A percentile compares a stretch with the other conserved stretches of the same genome.
phyloP scores from a whole-genome alignment of 306 rosid genomes.

The Herpetospermum pedunculosum region DNA sequence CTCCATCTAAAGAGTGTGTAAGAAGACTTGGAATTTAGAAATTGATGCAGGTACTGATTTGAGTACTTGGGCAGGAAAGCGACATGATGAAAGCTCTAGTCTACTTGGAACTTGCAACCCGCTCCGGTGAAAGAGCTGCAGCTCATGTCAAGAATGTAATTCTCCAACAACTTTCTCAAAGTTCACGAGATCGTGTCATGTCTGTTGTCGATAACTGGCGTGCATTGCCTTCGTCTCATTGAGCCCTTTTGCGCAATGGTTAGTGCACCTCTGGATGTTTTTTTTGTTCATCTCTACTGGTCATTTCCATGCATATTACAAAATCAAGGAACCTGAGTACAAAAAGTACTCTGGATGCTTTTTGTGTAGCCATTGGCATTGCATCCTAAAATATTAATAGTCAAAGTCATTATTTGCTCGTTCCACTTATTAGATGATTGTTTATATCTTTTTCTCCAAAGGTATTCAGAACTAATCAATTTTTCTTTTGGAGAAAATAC shows the following conservation, averaged over 20 bases:
- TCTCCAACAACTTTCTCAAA: conserved; percentile 44
- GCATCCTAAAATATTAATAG: neutral
- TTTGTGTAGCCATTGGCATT: neutral
- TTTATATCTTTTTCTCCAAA: neutral
- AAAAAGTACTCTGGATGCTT: neutral
- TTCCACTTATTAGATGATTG: neutral
- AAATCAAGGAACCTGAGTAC: neutral
- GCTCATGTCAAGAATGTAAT: conserved; percentile 50
- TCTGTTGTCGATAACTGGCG: conserved; percentile 55
- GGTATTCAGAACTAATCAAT: neutral
- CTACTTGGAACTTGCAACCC: conserved; percentile 79
- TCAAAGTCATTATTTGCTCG: neutral
- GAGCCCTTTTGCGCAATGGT: conserved; percentile 10
- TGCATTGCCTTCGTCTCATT: conserved; percentile 44
- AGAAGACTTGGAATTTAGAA: neutral
- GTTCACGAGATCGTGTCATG: conserved; percentile 47
- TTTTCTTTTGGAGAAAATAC: neutral
- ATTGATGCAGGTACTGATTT: conserved; percentile 8
- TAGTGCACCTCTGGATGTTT: neutral
- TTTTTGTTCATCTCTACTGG: neutral
- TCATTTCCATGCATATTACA: neutral
- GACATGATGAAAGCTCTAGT: conserved; percentile 74
- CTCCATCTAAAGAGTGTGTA: neutral
- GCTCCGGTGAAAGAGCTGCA: conserved; percentile 68
- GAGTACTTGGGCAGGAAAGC: conserved; percentile 47